phyloP scores from a whole-genome alignment of 1,284 basidiomycete genomes.

The Salmacisia buchloeana region DNA sequence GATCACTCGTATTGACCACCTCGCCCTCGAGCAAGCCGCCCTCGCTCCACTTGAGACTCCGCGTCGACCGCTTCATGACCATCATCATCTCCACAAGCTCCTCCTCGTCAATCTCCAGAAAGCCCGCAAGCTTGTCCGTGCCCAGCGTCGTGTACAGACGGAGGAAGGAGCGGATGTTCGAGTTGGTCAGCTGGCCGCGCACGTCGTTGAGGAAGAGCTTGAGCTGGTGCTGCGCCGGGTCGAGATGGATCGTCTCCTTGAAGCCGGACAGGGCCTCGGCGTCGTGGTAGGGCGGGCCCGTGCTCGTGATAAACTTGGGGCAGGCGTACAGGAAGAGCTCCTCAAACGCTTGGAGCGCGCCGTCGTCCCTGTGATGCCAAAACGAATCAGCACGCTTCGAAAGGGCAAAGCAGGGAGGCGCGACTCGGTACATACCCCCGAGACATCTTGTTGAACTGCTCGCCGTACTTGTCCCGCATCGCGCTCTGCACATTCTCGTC shows the following conservation, averaged over 20 bases:
- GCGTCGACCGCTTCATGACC: conserved; percentile 77
- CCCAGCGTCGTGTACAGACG: conserved; percentile 93
- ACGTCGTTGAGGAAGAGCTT: conserved; percentile 75
- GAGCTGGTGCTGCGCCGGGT: conserved; percentile 79
- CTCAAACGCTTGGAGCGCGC: conserved; percentile 77
- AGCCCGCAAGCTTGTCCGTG: conserved; percentile 81
- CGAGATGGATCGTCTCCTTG: conserved; percentile 56
- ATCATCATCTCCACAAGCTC: conserved; percentile 93
- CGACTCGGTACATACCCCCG: conserved; percentile 59
- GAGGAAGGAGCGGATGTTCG: conserved; percentile 82
- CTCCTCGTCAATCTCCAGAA: conserved; percentile 80
- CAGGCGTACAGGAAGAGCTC: conserved; percentile 91
- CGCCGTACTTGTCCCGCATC: conserved; percentile 86
- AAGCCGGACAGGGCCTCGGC: conserved; percentile 61
- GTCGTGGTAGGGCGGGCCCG: conserved; percentile 82
- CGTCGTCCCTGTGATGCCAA: conserved; percentile 40
- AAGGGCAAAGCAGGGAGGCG: too few relatives aligned
- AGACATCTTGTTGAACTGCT: conserved; percentile 78
- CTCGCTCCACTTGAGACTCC: conserved; percentile 63
- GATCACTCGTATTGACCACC: conserved; percentile 79
- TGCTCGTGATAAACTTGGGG: conserved; percentile 92
- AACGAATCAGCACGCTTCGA: not conserved
- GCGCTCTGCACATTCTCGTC: conserved; percentile 92
- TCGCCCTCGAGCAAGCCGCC: conserved; percentile 72
- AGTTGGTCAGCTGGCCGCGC: conserved; percentile 68